A percentile compares a stretch with the other conserved stretches of the same genome.
phyloP scores from a whole-genome alignment of 768 basidiomycete species.

The Pleurotus djamor region DNA sequence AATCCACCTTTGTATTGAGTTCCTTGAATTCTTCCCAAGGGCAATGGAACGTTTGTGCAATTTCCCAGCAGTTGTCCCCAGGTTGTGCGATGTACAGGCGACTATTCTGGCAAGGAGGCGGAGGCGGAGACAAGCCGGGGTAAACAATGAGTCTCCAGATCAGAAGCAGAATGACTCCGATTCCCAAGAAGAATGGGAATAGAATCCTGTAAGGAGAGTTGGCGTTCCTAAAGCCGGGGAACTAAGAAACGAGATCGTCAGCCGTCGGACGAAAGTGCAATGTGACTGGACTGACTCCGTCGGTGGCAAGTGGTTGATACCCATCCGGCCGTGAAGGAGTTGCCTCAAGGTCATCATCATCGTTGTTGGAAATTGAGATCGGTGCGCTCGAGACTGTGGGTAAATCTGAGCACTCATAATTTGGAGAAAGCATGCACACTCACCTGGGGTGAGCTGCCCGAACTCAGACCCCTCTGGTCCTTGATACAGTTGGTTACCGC shows the following conservation, averaged over 20 bases:
- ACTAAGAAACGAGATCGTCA: conserved; percentile 4
- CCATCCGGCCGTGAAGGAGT: conserved; percentile 51
- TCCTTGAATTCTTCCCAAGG: conserved; percentile 49
- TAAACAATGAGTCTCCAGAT: conserved; percentile 58
- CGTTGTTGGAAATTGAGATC: conserved; percentile 16
- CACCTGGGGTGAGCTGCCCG: conserved; percentile 52
- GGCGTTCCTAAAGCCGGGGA: conserved; percentile 9
- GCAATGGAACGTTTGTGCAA: conserved; percentile 46
- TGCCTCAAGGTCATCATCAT: conserved; percentile 53
- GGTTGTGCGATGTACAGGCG: conserved; percentile 48
- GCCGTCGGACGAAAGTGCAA: neutral
- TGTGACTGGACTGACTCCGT: conserved; percentile 36
- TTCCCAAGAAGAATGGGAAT: conserved; percentile 72
- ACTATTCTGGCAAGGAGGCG: conserved; percentile 30
- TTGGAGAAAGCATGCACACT: neutral
- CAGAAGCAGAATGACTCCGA: conserved; percentile 60
- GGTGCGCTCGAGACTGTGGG: neutral
- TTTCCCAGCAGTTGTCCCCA: conserved; percentile 68
- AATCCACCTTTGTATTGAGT: conserved; percentile 51
- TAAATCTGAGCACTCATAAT: neutral
- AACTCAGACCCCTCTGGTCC: conserved; percentile 62
- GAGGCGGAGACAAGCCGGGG: conserved; percentile 33
- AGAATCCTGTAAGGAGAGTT: conserved; percentile 52
- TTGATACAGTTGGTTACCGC: conserved; percentile 47
- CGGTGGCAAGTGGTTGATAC: conserved; percentile 51